A percentile compares a stretch with the other conserved stretches of the same genome.
phyloP scores from a whole-genome alignment of 371 early-diverging fungal species.

The Zychaea mexicana region DNA sequence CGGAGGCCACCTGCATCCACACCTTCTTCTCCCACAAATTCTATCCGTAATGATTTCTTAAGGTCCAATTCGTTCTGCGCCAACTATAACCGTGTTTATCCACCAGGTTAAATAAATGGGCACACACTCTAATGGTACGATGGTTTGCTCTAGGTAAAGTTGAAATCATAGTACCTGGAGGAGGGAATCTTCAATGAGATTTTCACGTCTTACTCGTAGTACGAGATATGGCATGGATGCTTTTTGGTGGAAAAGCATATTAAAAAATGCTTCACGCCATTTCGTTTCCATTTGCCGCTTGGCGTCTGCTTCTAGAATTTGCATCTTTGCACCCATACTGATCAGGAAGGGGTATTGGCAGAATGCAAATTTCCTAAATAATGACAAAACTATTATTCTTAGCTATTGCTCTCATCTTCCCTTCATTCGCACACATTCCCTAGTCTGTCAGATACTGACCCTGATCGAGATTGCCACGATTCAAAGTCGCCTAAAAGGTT shows the following conservation, averaged over 20 bases:
- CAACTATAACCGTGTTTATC: too few relatives aligned
- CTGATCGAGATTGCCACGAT: slow-evolving; percentile 82
- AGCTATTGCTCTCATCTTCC: background rate
- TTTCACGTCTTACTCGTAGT: slow-evolving; percentile 80
- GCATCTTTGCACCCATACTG: slow-evolving; percentile 83
- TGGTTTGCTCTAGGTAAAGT: background rate
- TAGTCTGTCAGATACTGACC: slow-evolving; percentile 55
- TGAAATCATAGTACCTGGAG: slow-evolving; percentile 45
- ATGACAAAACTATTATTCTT: background rate
- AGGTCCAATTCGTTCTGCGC: slow-evolving; percentile 73
- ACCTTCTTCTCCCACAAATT: slow-evolving; percentile 88
- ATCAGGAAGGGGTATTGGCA: slow-evolving; percentile 92
- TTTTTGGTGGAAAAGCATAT: slow-evolving; percentile 84
- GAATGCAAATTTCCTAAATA: slow-evolving; percentile 68
- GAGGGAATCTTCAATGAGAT: slow-evolving; percentile 85
- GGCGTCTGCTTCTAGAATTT: slow-evolving; percentile 87
- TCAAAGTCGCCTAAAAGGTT: slow-evolving; percentile 81
- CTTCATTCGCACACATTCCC: too few relatives aligned
- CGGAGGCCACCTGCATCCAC: slow-evolving; percentile 97
- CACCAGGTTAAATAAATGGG: too few relatives aligned
- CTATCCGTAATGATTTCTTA: slow-evolving; percentile 83
- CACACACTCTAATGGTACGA: background rate
- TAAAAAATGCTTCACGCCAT: slow-evolving; percentile 80
- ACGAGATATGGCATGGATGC: slow-evolving; percentile 79
- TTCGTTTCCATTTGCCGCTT: slow-evolving; percentile 86